A percentile compares a stretch with the other conserved stretches of the same genome.
phyloP scores from a whole-genome alignment of 2,329 filamentous ascomycete species.

The Tolypocladium tropicale region DNA sequence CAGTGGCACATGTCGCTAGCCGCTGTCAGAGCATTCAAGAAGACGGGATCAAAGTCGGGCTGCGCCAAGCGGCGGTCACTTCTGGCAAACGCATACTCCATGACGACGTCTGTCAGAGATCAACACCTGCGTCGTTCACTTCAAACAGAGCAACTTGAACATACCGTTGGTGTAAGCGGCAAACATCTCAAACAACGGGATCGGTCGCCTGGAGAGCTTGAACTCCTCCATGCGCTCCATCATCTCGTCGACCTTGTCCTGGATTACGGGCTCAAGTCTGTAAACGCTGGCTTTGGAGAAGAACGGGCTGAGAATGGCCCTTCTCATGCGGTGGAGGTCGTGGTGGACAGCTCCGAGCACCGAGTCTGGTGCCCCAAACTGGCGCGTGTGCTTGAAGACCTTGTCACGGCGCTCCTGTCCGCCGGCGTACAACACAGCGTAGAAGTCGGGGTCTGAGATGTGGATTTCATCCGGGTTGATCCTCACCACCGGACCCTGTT shows the following conservation, averaged over 20 bases:
- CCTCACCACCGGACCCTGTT: not conserved
- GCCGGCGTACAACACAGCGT: not conserved
- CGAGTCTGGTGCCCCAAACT: not conserved
- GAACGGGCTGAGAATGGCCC: not conserved
- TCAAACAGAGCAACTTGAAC: not conserved
- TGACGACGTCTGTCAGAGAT: not conserved
- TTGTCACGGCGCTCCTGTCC: not conserved
- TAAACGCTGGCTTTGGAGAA: not conserved
- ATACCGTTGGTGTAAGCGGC: not conserved
- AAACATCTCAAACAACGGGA: not conserved
- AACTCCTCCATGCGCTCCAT: not conserved
- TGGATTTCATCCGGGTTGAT: not conserved
- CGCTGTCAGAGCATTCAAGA: not conserved
- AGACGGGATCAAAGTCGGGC: not conserved
- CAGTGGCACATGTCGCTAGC: not conserved
- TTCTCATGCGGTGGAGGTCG: not conserved
- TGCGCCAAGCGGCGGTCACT: not conserved
- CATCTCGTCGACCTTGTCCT: not conserved
- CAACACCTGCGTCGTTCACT: not conserved
- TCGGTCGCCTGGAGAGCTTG: not conserved
- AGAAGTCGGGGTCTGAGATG: not conserved
- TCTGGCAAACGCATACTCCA: not conserved
- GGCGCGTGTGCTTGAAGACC: not conserved
- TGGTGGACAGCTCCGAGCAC: not conserved
- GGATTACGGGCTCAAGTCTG: not conserved